Conservation (phyloP, 73 alveolate genomes). For the Diophrys appendiculata region DNA sequence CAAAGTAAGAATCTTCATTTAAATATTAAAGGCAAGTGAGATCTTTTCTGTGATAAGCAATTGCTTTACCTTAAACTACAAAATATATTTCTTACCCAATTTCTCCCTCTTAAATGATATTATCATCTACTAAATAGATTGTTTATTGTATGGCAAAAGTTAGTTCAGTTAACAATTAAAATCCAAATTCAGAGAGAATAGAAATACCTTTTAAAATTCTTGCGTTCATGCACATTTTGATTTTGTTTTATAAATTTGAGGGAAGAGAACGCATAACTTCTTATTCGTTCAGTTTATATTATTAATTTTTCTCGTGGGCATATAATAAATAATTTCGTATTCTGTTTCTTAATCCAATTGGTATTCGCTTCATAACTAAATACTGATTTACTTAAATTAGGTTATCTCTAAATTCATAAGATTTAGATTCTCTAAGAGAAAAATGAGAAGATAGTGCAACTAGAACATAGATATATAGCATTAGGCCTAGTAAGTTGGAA, state of each 20-base stretch:
- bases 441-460: constrained; percentile 55
- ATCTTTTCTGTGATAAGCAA: constrained; percentile 39
- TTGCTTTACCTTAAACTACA: constrained; percentile 66
- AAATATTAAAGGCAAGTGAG: constrained; percentile 57
- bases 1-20: constrained; percentile 50
- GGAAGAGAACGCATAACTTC: constrained; percentile 67
- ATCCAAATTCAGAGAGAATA: constrained; percentile 37
- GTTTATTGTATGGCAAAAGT: constrained; percentile 39
- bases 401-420: constrained; percentile 39
- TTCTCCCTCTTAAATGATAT: constrained; percentile 62
- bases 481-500: constrained; percentile 55
- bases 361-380: constrained; percentile 41
- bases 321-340: constrained; percentile 66
- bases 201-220: constrained; percentile 35
- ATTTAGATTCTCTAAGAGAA: constrained; percentile 31
- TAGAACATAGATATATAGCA: constrained; percentile 59
- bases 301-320: constrained; percentile 59
- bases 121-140: constrained; percentile 60
- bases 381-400: constrained; percentile 53
- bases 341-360: constrained; percentile 33
- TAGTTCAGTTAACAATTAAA: constrained; percentile 48
- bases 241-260: constrained; percentile 55
- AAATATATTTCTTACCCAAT: constrained; percentile 61
- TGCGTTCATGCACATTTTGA: constrained; percentile 56
- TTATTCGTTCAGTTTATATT: constrained; percentile 46